Evolutionary conservation across 2,329 filamentous ascomycete species (phyloP).

Genomic region (Fusarium sp.): DNA sequence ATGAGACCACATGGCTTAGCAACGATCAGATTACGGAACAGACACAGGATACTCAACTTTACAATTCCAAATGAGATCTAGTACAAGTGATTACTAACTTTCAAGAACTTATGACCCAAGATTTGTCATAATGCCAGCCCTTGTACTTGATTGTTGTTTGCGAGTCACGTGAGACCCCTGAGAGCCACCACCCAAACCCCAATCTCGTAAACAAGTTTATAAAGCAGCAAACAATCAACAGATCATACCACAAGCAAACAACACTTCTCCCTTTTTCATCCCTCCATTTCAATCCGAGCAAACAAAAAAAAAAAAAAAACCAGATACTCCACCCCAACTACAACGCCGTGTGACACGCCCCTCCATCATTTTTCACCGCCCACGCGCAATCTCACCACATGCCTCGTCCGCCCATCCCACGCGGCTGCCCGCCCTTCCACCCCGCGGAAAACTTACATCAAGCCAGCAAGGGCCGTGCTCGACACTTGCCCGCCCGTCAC

Average conservation of each 20-base stretch:
- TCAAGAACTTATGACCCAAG: no score
- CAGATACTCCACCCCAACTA: neutral
- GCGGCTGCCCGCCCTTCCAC: neutral
- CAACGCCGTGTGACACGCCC: constrained; percentile 27
- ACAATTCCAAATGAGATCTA: neutral
- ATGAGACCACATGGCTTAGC: neutral
- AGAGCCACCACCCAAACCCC: neutral
- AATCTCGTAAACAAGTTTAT: neutral
- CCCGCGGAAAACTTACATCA: neutral
- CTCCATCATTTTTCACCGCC: neutral
- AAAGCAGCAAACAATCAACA: neutral
- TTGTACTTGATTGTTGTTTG: neutral
- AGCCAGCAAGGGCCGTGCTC: constrained; percentile 6
- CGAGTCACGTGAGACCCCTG: constrained; percentile 1
- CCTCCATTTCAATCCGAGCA: neutral
- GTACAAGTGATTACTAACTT: neutral
- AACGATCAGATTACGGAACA: neutral
- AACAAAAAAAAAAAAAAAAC: neutral
- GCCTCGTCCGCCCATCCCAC: constrained; percentile 16
- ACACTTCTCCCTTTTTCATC: neutral
- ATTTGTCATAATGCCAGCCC: neutral
- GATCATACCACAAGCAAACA: neutral
- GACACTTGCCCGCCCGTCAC: neutral
- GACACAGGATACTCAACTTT: neutral
- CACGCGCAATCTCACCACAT: constrained; percentile 35